Percentiles rank a stretch among this genome's conserved stretches.
phyloP scores from a whole-genome alignment of 2,329 filamentous ascomycete species.

The Leptoxyphium fumago region DNA sequence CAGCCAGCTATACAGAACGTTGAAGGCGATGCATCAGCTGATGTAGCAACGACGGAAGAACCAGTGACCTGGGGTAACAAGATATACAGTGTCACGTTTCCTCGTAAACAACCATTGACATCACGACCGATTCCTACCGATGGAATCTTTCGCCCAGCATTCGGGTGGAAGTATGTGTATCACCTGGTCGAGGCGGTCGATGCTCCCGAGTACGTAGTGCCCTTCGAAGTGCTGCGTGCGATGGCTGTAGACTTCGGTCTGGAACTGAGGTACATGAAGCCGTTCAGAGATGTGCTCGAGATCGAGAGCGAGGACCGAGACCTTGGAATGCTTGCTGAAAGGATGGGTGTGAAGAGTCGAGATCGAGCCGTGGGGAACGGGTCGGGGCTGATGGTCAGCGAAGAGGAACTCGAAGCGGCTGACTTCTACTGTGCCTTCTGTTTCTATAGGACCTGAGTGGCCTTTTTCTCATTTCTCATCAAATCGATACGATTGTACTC shows the following conservation, averaged over 20 bases:
- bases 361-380: conserved; percentile 34
- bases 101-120: conserved; percentile 38
- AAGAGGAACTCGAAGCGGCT: conserved; percentile 85
- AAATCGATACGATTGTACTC: too few species aligned
- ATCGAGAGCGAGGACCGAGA: conserved; percentile 74
- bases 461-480: too few species aligned
- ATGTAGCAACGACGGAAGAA: conserved; percentile 5
- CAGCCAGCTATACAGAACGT: conserved; percentile 16
- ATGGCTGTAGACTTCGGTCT: conserved; percentile 94
- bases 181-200: conserved; percentile 93
- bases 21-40: background rate
- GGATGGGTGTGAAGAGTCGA: conserved; percentile 82
- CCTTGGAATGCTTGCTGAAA: conserved; percentile 71
- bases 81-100: conserved; percentile 84
- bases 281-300: conserved; percentile 82
- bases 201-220: conserved; percentile 93
- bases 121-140: conserved; percentile 44
- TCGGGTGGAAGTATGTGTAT: conserved; percentile 97
- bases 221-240: conserved; percentile 94
- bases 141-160: conserved; percentile 84
- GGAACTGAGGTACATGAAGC: conserved; percentile 84
- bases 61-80: conserved; percentile 76
- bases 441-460: conserved; percentile 73
- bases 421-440: conserved; percentile 87
- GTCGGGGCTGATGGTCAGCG: conserved; percentile 49